Percentiles rank a stretch among this genome's conserved stretches.
Evolutionary conservation across 345 rosid species (phyloP).

Genomic region (Rhodamnia argentea): DNA sequence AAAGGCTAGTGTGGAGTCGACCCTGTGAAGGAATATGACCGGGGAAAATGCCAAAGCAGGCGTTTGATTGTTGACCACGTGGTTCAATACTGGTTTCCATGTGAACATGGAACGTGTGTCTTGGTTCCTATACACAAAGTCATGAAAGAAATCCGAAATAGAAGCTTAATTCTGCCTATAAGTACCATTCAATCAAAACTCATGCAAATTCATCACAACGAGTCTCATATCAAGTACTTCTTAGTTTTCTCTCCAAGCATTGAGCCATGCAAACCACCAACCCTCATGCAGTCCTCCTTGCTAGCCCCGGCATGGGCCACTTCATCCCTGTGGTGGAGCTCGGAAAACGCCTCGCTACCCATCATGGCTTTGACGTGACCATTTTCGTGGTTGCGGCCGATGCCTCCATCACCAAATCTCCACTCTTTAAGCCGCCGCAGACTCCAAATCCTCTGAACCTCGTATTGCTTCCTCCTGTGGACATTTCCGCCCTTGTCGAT

Average conservation of each 20-base stretch:
- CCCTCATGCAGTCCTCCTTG: slow-evolving; percentile 34
- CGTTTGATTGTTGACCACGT: background rate
- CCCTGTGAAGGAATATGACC: background rate
- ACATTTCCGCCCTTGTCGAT: slow-evolving; percentile 15
- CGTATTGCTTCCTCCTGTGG: slow-evolving; percentile 22
- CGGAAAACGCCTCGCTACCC: slow-evolving; percentile 26
- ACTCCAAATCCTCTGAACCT: slow-evolving; percentile 16
- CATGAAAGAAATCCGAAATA: background rate
- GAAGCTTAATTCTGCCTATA: background rate
- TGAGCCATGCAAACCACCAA: slow-evolving; percentile 20
- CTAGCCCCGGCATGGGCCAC: slow-evolving; percentile 75
- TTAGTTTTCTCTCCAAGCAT: background rate
- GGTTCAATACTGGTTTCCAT: background rate
- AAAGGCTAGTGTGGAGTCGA: background rate
- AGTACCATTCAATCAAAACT: background rate
- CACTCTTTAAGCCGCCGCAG: slow-evolving; percentile 3
- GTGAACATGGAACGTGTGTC: background rate
- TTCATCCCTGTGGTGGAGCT: slow-evolving; percentile 25
- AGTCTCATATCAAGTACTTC: background rate
- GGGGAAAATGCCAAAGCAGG: background rate
- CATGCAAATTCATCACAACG: background rate
- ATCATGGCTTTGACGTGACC: slow-evolving; percentile 26
- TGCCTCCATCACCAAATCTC: slow-evolving; percentile 20
- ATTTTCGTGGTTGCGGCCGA: slow-evolving; percentile 16
- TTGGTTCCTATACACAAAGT: background rate